Evolutionary conservation across 192 early-diverging fungal genomes (phyloP).

Genomic region (Coemansia sp.): DNA sequence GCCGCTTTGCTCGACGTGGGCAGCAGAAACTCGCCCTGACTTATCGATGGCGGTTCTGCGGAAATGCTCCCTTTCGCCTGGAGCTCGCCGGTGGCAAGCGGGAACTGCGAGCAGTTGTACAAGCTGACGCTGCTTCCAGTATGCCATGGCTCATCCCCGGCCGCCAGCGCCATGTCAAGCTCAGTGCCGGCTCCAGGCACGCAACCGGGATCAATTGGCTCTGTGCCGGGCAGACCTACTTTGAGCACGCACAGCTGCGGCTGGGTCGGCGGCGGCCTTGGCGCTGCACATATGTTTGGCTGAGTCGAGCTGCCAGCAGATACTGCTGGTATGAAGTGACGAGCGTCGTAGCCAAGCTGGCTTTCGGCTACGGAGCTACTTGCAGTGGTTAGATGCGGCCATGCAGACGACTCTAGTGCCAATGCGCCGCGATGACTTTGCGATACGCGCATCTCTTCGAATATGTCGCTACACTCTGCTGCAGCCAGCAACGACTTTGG

Average conservation of each 20-base stretch:
- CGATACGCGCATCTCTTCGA: conserved; percentile 14
- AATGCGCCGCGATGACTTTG: not conserved
- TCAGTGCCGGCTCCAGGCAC: not conserved
- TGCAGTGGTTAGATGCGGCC: not conserved
- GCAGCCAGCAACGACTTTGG: conserved; percentile 53
- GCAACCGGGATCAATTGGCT: not conserved
- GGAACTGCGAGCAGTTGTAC: not conserved
- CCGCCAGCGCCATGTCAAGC: too few species aligned
- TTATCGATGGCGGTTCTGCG: too few species aligned
- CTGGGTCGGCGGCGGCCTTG: not conserved
- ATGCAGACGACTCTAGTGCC: not conserved
- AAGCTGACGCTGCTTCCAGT: not conserved
- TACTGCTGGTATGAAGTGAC: too few species aligned
- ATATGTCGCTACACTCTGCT: conserved; percentile 47
- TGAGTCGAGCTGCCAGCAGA: too few species aligned
- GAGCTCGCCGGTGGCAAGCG: too few species aligned
- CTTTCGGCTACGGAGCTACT: not conserved
- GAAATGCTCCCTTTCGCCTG: too few species aligned
- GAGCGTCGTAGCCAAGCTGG: not conserved
- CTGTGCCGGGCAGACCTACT: not conserved
- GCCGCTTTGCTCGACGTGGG: not conserved
- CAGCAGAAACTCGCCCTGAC: not conserved
- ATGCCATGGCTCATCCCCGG: too few species aligned
- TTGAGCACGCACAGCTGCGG: not conserved
- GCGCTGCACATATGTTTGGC: not conserved